These are phyloP conservation scores for Ophiosphaerella herpotricha DNA, from an alignment of 2,329 filamentous ascomycete species.

Conservation along the genomic window DNA sequence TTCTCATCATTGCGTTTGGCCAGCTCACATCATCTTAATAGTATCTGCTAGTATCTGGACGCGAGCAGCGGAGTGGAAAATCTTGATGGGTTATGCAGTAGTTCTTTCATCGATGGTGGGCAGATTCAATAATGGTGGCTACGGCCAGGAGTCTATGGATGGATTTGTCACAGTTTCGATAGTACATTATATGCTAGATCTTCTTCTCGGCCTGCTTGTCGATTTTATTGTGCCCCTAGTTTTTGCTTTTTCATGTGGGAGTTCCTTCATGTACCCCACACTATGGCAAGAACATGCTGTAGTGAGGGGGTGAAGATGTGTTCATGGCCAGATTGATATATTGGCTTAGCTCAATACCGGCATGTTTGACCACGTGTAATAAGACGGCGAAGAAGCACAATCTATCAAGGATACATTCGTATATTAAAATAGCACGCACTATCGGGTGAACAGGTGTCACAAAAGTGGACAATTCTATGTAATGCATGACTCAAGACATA, in stretches of 20 bases:
- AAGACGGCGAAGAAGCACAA: no score
- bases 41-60: constrained; percentile 36
- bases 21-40: constrained; percentile 28
- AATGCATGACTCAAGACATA: no score
- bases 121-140: constrained; percentile 25
- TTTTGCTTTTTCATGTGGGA: neutral
- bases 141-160: constrained; percentile 20
- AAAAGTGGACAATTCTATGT: no score
- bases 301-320: no score
- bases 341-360: no score
- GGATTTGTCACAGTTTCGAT: constrained; percentile 33
- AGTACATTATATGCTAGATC: constrained; percentile 30
- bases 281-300: no score
- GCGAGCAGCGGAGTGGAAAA: constrained; percentile 17
- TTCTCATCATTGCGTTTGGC: constrained; percentile 13
- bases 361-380: no score
- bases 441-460: no score
- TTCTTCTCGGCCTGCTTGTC: constrained; percentile 13
- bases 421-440: no score
- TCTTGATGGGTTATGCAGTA: constrained; percentile 31
- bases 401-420: no score
- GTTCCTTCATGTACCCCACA: neutral
- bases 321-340: no score
- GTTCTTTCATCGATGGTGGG: constrained; percentile 32
- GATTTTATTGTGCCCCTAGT: neutral